Base-by-base conservation (phyloP, 2,329 filamentous ascomycete genomes). In the Gaeumannomyces tritici region DNA sequence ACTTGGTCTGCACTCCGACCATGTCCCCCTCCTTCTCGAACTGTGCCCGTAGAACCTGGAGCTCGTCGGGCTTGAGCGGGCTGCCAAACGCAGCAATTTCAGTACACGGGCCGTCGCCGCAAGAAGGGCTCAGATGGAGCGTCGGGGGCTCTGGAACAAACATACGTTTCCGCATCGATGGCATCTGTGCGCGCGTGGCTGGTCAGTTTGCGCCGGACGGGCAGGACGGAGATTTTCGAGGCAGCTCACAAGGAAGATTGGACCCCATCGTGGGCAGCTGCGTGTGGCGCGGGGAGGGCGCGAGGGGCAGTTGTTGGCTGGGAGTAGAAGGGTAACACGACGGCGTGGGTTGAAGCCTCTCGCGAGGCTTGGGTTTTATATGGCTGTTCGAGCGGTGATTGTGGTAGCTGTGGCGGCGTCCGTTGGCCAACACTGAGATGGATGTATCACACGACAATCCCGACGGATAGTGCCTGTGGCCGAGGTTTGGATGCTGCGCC, bases 11-110 rank as follows among this genome's bases (percentile, higher is more conserved):
- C 55, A 99, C 85, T 64, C 93, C 93, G 65, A 96, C 93, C 80
- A 96, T 96, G 71, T 96, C 91, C 68, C 93, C 95, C 78, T 99
- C 95, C 74, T 96, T 96, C 74, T 98, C 93, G 74, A 95, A 99
- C 75, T 99, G 95, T 64, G 90, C 83, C 67, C 93, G 90, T 62
- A 99, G 83, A 66, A 98, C 95, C 75, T 93, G 88, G 64, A 99
- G 88, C 77, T 99, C 95, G 60, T 91, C 89, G 63, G 91, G 86
- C 77, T 95, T 96, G 66, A 99, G 84, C 68, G 95, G 90, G 73
- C 91, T 95, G 69, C 62, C 18, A 13, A 18, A 35, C 42, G 12
- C 62, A 57, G 21, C 28, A 24, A 54, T 28, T 62, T 61, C 27
- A 57, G 63, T 63, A 62, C 64, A 60, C 60, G 55, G 61, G 67